These are phyloP conservation scores for Glarea lozoyensis DNA, from an alignment of 495 filamentous ascomycete species.

Conservation along the genomic window DNA sequence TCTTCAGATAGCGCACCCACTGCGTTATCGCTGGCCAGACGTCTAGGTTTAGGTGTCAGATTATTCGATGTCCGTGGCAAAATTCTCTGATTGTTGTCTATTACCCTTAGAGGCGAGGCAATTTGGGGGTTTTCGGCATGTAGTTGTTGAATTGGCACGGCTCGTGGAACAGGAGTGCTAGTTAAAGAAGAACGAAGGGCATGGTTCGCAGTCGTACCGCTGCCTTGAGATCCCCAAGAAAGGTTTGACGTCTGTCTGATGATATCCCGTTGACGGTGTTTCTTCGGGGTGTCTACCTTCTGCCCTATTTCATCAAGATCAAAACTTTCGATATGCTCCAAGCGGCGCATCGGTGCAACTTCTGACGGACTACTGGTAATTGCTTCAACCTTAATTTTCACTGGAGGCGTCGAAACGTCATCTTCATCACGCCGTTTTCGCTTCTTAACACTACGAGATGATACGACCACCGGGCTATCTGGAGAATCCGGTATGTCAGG, in stretches of 20 bases:
- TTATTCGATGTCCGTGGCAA: constrained; percentile 6
- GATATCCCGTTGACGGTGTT: constrained; percentile 20
- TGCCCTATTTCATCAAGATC: constrained; percentile 66
- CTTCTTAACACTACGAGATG: constrained; percentile 8
- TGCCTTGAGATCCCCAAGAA: constrained; percentile 1
- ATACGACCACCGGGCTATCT: constrained; percentile 24
- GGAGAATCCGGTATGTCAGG: neutral
- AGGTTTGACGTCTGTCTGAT: neutral
- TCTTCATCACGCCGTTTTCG: constrained; percentile 4
- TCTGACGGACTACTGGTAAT: constrained; percentile 28
- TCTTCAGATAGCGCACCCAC: constrained; percentile 12
- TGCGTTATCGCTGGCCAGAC: constrained; percentile 11
- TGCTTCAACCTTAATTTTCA: constrained; percentile 20
- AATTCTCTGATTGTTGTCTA: constrained; percentile 8
- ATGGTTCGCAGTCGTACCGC: neutral
- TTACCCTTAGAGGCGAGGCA: too few relatives aligned
- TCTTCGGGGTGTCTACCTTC: constrained; percentile 56
- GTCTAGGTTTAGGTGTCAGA: constrained; percentile 9
- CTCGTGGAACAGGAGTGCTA: too few relatives aligned
- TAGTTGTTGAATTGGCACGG: too few relatives aligned
- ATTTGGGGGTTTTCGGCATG: too few relatives aligned
- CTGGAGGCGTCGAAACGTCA: neutral
- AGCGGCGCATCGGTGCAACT: constrained; percentile 13
- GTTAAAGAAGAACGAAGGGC: neutral
- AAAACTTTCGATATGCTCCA: constrained; percentile 46